Evolutionary conservation across 2,329 filamentous ascomycete species (phyloP).

Genomic region (Epichloe hybrida): DNA sequence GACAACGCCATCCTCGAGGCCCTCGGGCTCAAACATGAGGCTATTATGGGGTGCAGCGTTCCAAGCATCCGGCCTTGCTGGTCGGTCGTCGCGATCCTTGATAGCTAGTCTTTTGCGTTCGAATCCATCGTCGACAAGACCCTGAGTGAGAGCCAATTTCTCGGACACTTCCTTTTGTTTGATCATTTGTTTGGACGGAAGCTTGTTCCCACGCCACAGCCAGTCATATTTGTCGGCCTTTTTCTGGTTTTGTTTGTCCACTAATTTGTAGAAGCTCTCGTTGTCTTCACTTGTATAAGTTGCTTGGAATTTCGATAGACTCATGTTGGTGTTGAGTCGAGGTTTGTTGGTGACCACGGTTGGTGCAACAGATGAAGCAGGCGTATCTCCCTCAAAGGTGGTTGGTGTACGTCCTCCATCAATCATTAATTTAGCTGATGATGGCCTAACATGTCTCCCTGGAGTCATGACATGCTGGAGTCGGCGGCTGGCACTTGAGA

Average conservation of each 20-base stretch:
- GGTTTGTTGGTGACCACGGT: conserved; percentile 26
- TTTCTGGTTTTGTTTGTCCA: conserved; percentile 84
- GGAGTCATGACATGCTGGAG: conserved; percentile 74
- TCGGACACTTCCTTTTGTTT: conserved; percentile 50
- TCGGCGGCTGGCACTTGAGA: conserved; percentile 61
- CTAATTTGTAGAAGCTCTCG: conserved; percentile 83
- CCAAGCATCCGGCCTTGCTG: conserved; percentile 67
- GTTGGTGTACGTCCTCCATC: conserved; percentile 44
- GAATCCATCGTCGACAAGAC: conserved; percentile 42
- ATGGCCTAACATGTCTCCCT: conserved; percentile 30
- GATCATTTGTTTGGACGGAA: conserved; percentile 66
- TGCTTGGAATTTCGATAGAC: conserved; percentile 71
- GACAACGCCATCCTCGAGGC: conserved; percentile 42
- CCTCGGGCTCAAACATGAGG: conserved; percentile 73
- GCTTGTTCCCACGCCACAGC: conserved; percentile 79
- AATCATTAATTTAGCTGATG: conserved; percentile 11
- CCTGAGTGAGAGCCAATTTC: conserved; percentile 31
- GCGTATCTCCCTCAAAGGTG: conserved; percentile 60
- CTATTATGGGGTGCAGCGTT: conserved; percentile 61
- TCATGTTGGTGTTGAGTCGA: conserved; percentile 61
- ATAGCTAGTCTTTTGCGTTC: conserved; percentile 48
- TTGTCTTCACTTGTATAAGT: conserved; percentile 98
- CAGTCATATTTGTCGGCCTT: conserved; percentile 74
- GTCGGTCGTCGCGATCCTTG: conserved; percentile 53
- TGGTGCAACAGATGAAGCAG: conserved; percentile 38